Base-by-base conservation (phyloP, 192 early-diverging fungal species). In the Podila horticola region DNA sequence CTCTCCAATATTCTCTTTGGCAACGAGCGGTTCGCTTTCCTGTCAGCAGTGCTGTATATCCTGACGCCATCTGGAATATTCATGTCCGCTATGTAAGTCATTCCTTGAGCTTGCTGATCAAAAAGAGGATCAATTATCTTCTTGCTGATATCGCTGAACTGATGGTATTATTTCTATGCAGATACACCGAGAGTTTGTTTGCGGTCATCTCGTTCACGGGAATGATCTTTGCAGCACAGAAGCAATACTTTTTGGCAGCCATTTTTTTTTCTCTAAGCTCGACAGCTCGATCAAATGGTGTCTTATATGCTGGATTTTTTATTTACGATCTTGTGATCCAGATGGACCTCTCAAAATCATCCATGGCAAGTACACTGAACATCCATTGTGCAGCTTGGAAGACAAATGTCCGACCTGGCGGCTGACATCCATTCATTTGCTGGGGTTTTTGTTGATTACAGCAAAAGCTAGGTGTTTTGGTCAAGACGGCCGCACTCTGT, bases 111-210 rank as follows among this genome's bases (percentile, higher is more conserved):
- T 45, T 45, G 41, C 34, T 7, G 41, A 45, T 45, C 41, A 45
- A 45, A 17, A 13, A 3, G 13, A 28, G 6, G 24, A 58, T 20
- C 57, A 58, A 28, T 12, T 9, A 3, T 2, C 8, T 58, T 33
- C 19, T 33, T 62, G 2, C 22, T 13, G 1, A 4, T 45, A 2
- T 19, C 41, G n/a, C 6, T 45, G 41, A 36, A 28, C 10, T 66
- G 28, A 30, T 13, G 24, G 41, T 19, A 8, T 22, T 67, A 15
- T 33, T 33, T 34, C 20, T 12, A n/a, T 24, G 20, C 41, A 81
- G 77, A n/a, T 96, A 97, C 66, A 91, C 97, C 0, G 97, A 98
- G 83, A 94, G 93, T 51, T 71, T 93, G 34, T 98, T 97, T 83
- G 91, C 95, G 1, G 83, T 86, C 34, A 82, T 96, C 9, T 91